Evolutionary conservation across 2,329 filamentous ascomycete species (phyloP), one percentile per base, ranked within the genome.

Genomic region (Diplodia mutila): DNA sequence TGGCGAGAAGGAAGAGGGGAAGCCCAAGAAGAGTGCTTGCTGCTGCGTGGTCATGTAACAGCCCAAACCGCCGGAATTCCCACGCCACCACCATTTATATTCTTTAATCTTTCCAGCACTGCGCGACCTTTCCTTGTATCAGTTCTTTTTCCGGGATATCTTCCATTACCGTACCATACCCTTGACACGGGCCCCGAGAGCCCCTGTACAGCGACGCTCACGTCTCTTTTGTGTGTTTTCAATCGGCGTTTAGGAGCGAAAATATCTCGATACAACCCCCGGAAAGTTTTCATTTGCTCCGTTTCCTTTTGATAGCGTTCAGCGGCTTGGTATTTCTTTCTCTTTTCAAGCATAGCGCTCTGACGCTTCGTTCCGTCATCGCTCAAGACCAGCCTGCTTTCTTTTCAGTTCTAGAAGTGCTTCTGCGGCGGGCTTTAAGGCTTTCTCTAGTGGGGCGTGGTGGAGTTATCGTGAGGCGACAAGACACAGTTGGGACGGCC

Each of bases 1-100:
- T 4, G 81, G 82, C 12, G 84, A 87, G 69, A 64, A 67, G 66
- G 48, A 61, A 42, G 84, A 87, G 65, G 77, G 81, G 69, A 79
- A 85, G 71, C 81, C 84, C 72, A 84, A 87, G 73, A 86, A 84
- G 70, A 85, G 87, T 12, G 90, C 90, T 72, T 88, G 87, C 68
- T 91, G 90, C 78, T 93, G 91, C 78, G 82, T 92, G 69, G 85
- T 94, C 72, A 93, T 93, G 91, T 93, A 83, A 61, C 34, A 12
- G 9, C n/a, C 29, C 46, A 18, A 37, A 1, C 25, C n/a, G 49
- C 49, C 49, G 11, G n/a, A 34, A 18, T 21, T 23, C 27, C 32
- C 8, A 14, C 14, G 46, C n/a, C 29, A 27, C 6, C 66, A 42
- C 32, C 16, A 12, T 18, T 25, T 49, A 46, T 48, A 61, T n/a